Evolutionary conservation across 78 protist species (phyloP).

Genomic region (Protostelium mycophagum): DNA sequence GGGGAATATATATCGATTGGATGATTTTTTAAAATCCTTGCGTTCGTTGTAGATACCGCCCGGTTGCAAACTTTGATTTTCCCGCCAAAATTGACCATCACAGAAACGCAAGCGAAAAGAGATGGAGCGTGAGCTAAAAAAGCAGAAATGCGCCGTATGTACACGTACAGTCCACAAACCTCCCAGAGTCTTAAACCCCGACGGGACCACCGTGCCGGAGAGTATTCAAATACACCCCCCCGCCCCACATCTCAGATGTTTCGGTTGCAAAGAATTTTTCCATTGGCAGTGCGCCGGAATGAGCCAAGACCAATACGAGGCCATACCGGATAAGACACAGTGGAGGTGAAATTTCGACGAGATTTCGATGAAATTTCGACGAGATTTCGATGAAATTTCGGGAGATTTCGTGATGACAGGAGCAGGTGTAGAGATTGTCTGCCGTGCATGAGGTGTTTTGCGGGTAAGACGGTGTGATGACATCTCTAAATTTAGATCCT

Average conservation of each 20-base stretch:
- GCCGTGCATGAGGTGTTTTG: not conserved
- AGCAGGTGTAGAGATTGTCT: not conserved
- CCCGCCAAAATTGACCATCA: too few species aligned
- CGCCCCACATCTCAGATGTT: not conserved
- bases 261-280: not conserved
- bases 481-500: too few species aligned
- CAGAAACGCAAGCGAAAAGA: not conserved
- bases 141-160: not conserved
- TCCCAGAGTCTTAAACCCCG: not conserved
- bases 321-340: not conserved
- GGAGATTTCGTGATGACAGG: too few species aligned
- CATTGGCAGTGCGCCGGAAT: not conserved
- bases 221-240: not conserved
- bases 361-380: not conserved
- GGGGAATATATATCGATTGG: too few species aligned
- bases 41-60: too few species aligned
- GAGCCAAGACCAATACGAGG: not conserved
- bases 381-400: not conserved
- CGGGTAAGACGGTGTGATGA: not conserved
- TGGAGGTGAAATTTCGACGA: not conserved
- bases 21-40: too few species aligned
- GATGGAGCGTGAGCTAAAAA: not conserved
- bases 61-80: too few species aligned
- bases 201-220: not conserved
- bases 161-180: not conserved